A percentile compares a stretch with the other conserved stretches of the same genome.
phyloP scores from a whole-genome alignment of 441 rosid genomes.

The Populus hybrid region DNA sequence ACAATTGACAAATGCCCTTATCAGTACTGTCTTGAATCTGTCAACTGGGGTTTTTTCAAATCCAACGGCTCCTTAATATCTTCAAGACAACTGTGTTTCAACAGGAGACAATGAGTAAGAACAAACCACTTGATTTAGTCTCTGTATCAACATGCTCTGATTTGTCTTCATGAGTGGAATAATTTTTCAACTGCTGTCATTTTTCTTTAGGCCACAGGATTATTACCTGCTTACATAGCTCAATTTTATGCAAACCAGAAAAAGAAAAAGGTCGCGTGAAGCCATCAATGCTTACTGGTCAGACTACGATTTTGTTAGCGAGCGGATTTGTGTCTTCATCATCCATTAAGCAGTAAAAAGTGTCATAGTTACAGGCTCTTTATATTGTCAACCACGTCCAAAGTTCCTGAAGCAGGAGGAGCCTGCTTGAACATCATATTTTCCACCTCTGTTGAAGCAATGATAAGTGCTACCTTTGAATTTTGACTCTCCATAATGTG shows the following conservation, averaged over 20 bases:
- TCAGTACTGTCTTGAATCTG: neutral
- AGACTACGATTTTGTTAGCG: neutral
- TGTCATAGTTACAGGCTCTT: conserved; percentile 1
- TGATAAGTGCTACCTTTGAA: neutral
- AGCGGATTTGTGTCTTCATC: neutral
- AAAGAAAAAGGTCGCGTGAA: neutral
- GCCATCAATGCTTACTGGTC: neutral
- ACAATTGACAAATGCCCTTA: neutral
- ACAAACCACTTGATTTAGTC: neutral
- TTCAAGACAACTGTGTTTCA: neutral
- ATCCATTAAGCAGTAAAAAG: neutral
- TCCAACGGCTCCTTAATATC: neutral
- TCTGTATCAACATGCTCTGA: neutral
- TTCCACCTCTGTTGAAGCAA: neutral
- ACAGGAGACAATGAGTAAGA: neutral
- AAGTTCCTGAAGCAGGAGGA: neutral
- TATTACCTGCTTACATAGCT: too few relatives aligned
- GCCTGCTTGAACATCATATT: conserved; percentile 1
- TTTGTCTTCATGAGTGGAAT: neutral
- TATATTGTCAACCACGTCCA: conserved; percentile 18
- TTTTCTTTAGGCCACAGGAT: neutral
- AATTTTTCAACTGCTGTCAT: neutral
- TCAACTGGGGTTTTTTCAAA: neutral
- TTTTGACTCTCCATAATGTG: conserved; percentile 4
- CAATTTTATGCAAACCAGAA: neutral